Base-by-base conservation (phyloP, 257 asterid genomes). In the Striga asiatica region DNA sequence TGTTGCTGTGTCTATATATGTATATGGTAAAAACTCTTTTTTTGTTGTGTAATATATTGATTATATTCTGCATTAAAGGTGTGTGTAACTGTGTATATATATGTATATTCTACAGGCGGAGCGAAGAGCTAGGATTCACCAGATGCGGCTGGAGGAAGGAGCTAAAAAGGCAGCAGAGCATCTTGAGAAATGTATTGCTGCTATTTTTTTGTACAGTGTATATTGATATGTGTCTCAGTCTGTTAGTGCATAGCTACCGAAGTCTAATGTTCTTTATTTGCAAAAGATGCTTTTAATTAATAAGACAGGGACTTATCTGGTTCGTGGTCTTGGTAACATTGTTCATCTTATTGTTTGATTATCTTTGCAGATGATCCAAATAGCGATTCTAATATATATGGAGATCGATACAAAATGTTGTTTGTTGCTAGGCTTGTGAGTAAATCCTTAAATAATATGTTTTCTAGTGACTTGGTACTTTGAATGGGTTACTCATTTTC, bases 351-450 rank as follows among this genome's bases (percentile, higher is more conserved):
- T 11, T 45, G 10, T 11, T 25, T 66, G 38, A 20, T 52, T 31
- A 48, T 41, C 29, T 35, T 1, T 71, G 76, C 83, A 85, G 95
- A 80, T 66, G 84, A 85, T 56, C 95, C 93, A 37, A 76, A 24
- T 45, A 82, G 61, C 13, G 93, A 85, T 68, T 81, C 89, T 48
- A 72, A 80, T 73, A 55, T 78, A 41, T 70, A 89, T 45, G 95
- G 87, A 58, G 95, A 85, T 74, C 95, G 93, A 25, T 85, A 85
- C 71, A 85, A 80, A 51, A 85, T 93, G 7, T 58, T 85, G 73
- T 82, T 85, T 65, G 89, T 85, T n/a, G 81, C 93, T 59, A 75
- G 93, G 75, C 87, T 85, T 61, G 95, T 85, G 68, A 74, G 93
- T 78, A 17, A 24, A 23, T 56, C 29, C 17, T 19, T 48, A 14